Evolutionary conservation across 2,329 filamentous ascomycete genomes (phyloP).

Genomic region (Verticillium isaacii): DNA sequence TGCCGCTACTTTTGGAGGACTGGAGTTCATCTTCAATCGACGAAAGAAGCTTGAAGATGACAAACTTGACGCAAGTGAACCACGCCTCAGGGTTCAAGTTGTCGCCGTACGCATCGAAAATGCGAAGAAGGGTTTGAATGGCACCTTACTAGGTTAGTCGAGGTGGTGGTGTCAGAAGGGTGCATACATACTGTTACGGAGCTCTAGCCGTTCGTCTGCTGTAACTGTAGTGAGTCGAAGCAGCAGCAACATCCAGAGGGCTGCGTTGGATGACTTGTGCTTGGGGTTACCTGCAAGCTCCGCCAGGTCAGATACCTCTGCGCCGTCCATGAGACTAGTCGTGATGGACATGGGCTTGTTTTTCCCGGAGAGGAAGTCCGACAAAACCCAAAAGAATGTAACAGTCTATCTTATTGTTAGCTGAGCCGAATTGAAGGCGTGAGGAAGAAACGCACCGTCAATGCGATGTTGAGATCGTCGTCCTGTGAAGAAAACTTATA

Average conservation of each 20-base stretch:
- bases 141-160: conserved; percentile 43
- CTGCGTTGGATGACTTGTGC: conserved; percentile 62
- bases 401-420: conserved; percentile 56
- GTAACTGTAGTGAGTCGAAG: conserved; percentile 68
- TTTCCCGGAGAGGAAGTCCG: conserved; percentile 71
- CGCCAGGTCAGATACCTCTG: conserved; percentile 46
- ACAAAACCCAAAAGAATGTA: conserved; percentile 93
- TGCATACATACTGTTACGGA: conserved; percentile 61
- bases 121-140: conserved; percentile 84
- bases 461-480: conserved; percentile 89
- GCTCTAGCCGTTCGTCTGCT: conserved; percentile 65
- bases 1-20: conserved; percentile 23
- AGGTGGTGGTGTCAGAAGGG: not conserved
- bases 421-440: conserved; percentile 8
- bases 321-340: conserved; percentile 46
- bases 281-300: conserved; percentile 40
- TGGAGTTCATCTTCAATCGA: conserved; percentile 59
- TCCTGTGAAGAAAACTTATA: conserved; percentile 85
- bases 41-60: conserved; percentile 73
- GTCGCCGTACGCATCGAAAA: conserved; percentile 87
- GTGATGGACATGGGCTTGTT: conserved; percentile 55
- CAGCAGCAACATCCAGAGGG: conserved; percentile 74
- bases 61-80: conserved; percentile 75
- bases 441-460: conserved; percentile 60
- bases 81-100: conserved; percentile 73